A percentile compares a stretch with the other conserved stretches of the same genome.
phyloP scores from a whole-genome alignment of 495 filamentous ascomycete genomes.

The Aspergillus conjunctus region DNA sequence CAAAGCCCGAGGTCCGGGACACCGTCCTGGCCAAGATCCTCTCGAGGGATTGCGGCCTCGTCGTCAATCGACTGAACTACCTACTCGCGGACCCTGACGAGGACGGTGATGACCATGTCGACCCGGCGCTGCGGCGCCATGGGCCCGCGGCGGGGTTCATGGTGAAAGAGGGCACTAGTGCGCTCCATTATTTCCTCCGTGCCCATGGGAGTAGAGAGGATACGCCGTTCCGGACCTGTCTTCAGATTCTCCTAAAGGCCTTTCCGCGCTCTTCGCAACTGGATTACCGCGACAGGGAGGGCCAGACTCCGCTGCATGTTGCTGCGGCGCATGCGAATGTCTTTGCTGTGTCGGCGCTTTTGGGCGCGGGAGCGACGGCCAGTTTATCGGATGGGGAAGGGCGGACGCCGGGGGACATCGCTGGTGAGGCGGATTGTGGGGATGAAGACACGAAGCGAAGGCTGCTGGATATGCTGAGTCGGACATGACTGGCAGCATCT shows the following conservation, averaged over 20 bases:
- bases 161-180: neutral
- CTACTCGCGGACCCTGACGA: neutral
- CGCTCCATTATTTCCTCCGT: neutral
- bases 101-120: neutral
- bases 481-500: too few species aligned
- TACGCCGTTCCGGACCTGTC: neutral
- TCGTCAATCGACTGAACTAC: neutral
- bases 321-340: neutral
- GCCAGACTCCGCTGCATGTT: neutral
- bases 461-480: neutral
- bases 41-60: neutral
- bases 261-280: neutral
- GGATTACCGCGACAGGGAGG: neutral
- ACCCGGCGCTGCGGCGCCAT: neutral
- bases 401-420: neutral
- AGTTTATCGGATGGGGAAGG: neutral
- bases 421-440: neutral
- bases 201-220: neutral
- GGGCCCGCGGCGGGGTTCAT: neutral
- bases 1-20: neutral
- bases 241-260: neutral
- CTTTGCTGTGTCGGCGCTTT: neutral
- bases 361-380: neutral
- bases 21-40: neutral
- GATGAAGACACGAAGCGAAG: neutral